These are phyloP conservation scores for Paecilomyces sp. DNA, from an alignment of 2,329 filamentous ascomycete species.

Conservation along the genomic window DNA sequence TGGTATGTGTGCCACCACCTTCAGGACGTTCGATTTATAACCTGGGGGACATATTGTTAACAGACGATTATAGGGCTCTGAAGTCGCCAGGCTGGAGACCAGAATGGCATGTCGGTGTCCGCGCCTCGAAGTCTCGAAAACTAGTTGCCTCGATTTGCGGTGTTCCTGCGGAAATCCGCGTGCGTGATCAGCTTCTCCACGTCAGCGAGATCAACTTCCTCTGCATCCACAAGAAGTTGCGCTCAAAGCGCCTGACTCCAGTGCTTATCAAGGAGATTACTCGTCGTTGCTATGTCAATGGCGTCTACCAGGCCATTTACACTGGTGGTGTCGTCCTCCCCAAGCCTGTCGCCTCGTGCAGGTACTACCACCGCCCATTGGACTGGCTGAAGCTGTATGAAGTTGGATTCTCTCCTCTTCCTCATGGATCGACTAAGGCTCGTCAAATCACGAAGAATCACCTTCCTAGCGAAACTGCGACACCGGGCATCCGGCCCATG, in stretches of 20 bases:
- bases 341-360: slow-evolving; percentile 83
- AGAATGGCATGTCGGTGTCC: slow-evolving; percentile 92
- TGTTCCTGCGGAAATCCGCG: slow-evolving; percentile 74
- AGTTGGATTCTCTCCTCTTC: slow-evolving; percentile 86
- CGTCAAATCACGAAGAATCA: slow-evolving; percentile 82
- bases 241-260: slow-evolving; percentile 83
- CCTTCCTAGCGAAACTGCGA: slow-evolving; percentile 66
- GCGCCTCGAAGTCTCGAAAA: slow-evolving; percentile 72
- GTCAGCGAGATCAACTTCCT: slow-evolving; percentile 97
- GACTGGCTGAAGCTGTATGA: slow-evolving; percentile 97
- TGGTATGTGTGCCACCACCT: slow-evolving; percentile 53
- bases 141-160: slow-evolving; percentile 95
- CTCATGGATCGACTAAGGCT: slow-evolving; percentile 71
- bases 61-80: slow-evolving; percentile 60
- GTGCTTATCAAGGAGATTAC: slow-evolving; percentile 98
- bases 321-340: slow-evolving; percentile 88
- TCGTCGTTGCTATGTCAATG: slow-evolving; percentile 76
- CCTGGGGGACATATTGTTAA: not conserved
- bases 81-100: slow-evolving; percentile 91
- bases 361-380: slow-evolving; percentile 89
- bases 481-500: slow-evolving; percentile 73
- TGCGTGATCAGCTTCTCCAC: slow-evolving; percentile 67
- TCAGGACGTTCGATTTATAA: not conserved
- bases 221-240: slow-evolving; percentile 95
- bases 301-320: slow-evolving; percentile 92